Evolutionary conservation across 805 yeast genomes (phyloP).

Genomic region (Candida alai): DNA sequence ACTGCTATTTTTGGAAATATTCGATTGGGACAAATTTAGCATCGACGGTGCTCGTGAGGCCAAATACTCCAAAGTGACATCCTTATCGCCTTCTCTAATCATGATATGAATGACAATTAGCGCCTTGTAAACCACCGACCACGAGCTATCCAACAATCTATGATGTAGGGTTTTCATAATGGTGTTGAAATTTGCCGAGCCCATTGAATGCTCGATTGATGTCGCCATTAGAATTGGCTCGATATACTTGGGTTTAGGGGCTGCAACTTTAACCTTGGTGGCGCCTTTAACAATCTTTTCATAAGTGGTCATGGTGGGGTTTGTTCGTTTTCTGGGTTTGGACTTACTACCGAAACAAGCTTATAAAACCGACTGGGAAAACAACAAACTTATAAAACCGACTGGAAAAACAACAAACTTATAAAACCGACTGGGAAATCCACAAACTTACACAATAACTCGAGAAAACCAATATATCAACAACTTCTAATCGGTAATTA

Average conservation of each 20-base stretch:
- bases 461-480: no score
- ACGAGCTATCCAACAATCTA: constrained; percentile 74
- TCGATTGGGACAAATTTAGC: constrained; percentile 42
- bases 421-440: no score
- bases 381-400: no score
- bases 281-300: constrained; percentile 69
- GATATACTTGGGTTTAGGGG: constrained; percentile 95
- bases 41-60: constrained; percentile 44
- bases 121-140: constrained; percentile 89
- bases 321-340: no score
- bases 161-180: constrained; percentile 62
- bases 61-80: constrained; percentile 64
- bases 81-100: constrained; percentile 86
- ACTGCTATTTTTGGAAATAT: constrained; percentile 32
- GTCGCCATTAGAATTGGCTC: constrained; percentile 86
- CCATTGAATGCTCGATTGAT: constrained; percentile 40
- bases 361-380: no score
- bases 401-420: no score
- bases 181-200: constrained; percentile 54
- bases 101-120: constrained; percentile 82
- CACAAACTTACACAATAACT: no score
- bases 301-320: constrained; percentile 56
- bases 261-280: constrained; percentile 66
- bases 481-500: no score
- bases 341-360: no score